Conservation (phyloP, 1,284 basidiomycete species). For the Microbotryum scabiosae region DNA sequence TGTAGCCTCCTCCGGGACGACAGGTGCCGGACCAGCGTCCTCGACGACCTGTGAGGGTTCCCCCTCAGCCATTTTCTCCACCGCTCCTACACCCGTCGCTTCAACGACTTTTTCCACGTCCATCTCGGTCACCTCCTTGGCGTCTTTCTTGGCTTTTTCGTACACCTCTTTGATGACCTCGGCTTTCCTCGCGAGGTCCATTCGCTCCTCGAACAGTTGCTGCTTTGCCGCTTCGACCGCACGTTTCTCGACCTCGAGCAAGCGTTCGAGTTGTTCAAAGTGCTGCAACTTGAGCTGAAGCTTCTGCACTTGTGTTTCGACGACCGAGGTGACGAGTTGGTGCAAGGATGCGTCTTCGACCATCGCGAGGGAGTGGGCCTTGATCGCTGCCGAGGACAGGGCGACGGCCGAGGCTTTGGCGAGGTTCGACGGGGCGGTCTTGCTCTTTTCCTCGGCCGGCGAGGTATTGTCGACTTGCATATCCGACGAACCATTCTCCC, state of each 20-base stretch:
- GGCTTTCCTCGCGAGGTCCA: conserved; percentile 6
- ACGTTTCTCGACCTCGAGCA: conserved; percentile 75
- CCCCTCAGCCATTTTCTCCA: too few species aligned
- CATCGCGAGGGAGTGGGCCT: conserved; percentile 71
- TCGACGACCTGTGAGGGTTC: too few species aligned
- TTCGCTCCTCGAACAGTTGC: conserved; percentile 33
- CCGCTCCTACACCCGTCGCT: too few species aligned
- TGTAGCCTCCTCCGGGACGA: too few species aligned
- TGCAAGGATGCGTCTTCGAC: conserved; percentile 77
- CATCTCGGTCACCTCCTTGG: too few species aligned
- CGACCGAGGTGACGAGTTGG: conserved; percentile 69
- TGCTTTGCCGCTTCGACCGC: conserved; percentile 51
- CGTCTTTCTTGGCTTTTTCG: too few species aligned
- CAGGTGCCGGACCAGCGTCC: too few species aligned
- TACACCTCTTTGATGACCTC: too few species aligned
- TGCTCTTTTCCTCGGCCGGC: conserved; percentile 11
- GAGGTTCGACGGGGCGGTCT: conserved; percentile 64
- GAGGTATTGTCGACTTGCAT: conserved; percentile 8
- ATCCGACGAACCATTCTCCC: conserved; percentile 40
- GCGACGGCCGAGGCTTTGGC: conserved; percentile 73
- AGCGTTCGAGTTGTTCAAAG: conserved; percentile 82
- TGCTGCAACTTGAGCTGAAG: conserved; percentile 86
- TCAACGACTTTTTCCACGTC: too few species aligned
- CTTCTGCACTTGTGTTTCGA: conserved; percentile 85
- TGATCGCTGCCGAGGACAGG: conserved; percentile 79